Evolutionary conservation across 108 stramenopile genomes (phyloP).

Genomic region (Tribonema minus): DNA sequence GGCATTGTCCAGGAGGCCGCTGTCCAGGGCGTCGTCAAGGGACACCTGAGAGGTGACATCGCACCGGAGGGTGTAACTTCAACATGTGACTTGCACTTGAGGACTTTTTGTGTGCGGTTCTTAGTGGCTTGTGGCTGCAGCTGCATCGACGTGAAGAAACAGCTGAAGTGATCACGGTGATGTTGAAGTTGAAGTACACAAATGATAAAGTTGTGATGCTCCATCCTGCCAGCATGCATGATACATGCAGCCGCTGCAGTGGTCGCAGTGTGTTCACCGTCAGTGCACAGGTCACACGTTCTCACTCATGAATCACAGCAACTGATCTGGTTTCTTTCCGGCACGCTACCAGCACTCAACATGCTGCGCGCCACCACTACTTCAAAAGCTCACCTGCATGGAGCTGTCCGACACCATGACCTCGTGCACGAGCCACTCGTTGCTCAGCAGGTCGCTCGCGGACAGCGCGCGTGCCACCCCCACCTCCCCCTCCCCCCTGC

Average conservation of each 20-base stretch:
- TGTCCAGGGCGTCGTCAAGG: slow-evolving; percentile 36
- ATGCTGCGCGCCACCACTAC: too few species aligned
- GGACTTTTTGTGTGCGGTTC: not conserved
- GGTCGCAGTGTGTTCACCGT: not conserved
- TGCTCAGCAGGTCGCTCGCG: slow-evolving; percentile 36
- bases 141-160: too few species aligned
- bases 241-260: not conserved
- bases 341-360: too few species aligned
- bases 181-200: too few species aligned
- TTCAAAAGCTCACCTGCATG: not conserved
- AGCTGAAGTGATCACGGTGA: too few species aligned
- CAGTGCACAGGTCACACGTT: not conserved
- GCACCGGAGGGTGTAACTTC: not conserved
- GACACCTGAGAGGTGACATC: slow-evolving; percentile 2
- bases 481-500: not conserved
- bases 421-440: slow-evolving; percentile 46
- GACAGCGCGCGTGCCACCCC: slow-evolving; percentile 18
- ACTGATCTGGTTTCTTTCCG: too few species aligned
- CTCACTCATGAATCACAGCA: too few species aligned
- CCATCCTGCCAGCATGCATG: not conserved
- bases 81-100: not conserved
- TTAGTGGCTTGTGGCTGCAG: too few species aligned
- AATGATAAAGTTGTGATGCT: too few species aligned
- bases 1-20: slow-evolving; percentile 27
- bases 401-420: not conserved